Conservation (phyloP, 2,329 filamentous ascomycete species). For the Cryphonectria radicalis region DNA sequence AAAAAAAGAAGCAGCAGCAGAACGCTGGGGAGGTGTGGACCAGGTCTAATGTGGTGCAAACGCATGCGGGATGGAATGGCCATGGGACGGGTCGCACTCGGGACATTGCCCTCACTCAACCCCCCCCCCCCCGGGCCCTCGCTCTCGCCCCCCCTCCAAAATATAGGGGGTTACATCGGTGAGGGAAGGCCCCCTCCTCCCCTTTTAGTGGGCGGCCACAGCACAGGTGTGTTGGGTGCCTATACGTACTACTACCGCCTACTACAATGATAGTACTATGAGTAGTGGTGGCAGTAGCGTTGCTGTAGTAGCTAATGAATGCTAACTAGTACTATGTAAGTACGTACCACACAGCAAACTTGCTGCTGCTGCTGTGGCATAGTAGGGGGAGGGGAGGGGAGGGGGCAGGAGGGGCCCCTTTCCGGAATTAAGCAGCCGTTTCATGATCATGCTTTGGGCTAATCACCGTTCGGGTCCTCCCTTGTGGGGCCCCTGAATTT, state of each 20-base stretch:
- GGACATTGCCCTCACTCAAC: neutral
- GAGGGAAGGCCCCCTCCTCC: too few relatives aligned
- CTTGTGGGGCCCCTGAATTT: constrained; percentile 11
- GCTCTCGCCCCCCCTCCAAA: neutral
- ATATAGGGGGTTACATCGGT: constrained; percentile 3
- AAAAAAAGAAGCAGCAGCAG: neutral
- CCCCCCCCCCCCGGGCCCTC: neutral
- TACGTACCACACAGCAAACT: neutral
- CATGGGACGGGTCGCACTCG: neutral
- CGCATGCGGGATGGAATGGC: neutral
- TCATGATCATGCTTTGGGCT: constrained; percentile 4
- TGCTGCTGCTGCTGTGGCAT: too few relatives aligned
- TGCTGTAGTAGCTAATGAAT: too few relatives aligned
- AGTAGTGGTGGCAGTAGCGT: too few relatives aligned
- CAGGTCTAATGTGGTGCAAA: neutral
- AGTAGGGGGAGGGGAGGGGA: neutral
- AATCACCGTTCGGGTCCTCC: constrained; percentile 2
- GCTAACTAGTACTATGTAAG: neutral
- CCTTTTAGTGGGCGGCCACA: neutral
- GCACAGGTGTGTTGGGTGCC: neutral
- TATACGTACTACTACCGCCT: too few relatives aligned
- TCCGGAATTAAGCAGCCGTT: constrained; percentile 8
- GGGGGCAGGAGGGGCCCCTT: neutral
- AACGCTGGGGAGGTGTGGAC: neutral
- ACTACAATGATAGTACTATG: neutral